These are phyloP conservation scores for Cucumis melo DNA, from an alignment of 306 rosid species.

Conservation along the genomic window DNA sequence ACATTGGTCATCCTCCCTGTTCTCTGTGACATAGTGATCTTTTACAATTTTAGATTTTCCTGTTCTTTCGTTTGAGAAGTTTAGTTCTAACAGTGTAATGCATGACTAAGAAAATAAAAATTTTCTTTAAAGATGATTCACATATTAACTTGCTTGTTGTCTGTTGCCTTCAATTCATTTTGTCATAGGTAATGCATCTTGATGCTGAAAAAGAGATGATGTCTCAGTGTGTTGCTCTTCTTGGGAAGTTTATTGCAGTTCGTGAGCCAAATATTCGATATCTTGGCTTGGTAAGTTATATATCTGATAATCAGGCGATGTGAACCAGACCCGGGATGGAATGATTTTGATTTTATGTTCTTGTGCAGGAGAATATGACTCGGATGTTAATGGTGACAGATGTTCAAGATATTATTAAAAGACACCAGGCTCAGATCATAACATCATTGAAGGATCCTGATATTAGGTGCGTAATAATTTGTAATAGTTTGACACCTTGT, in stretches of 20 bases:
- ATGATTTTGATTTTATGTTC: slow-evolving; percentile 9
- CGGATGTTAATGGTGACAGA: slow-evolving; percentile 98
- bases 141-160: not conserved
- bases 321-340: slow-evolving; percentile 2
- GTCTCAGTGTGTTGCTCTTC: slow-evolving; percentile 99
- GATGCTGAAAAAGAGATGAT: slow-evolving; percentile 99
- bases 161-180: not conserved
- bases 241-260: slow-evolving; percentile 96
- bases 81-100: not conserved
- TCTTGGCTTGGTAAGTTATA: slow-evolving; percentile 79
- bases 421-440: slow-evolving; percentile 98
- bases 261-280: slow-evolving; percentile 99
- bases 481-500: slow-evolving; percentile 5
- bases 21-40: not conserved
- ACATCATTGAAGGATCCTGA: slow-evolving; percentile 98
- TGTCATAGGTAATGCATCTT: slow-evolving; percentile 92
- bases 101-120: not conserved
- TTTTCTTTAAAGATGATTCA: not conserved
- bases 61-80: not conserved
- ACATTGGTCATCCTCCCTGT: not conserved
- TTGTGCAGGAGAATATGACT: slow-evolving; percentile 90
- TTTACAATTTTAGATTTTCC: not conserved
- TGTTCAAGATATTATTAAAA: slow-evolving; percentile 95
- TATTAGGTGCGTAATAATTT: slow-evolving; percentile 54
- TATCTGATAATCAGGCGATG: not conserved